Conservation (phyloP, 2,329 filamentous ascomycete genomes). For the Sarocladium kiliense region DNA sequence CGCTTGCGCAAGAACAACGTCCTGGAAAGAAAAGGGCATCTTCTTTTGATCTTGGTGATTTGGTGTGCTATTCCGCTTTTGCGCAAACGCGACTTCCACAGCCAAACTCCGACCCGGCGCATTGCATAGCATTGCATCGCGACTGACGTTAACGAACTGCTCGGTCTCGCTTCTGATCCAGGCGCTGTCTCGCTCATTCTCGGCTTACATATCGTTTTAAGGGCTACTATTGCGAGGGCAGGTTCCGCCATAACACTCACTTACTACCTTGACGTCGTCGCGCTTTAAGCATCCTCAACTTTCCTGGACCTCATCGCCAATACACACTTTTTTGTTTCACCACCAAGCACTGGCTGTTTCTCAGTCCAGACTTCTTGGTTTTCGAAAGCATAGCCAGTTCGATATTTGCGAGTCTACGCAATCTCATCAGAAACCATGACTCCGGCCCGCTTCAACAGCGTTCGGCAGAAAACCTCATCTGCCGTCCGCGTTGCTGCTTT, state of each 20-base stretch:
- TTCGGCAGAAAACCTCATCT: slow-evolving; percentile 36
- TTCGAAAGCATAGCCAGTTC: not conserved
- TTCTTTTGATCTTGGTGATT: not conserved
- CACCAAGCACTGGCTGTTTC: not conserved
- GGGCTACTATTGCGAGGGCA: not conserved
- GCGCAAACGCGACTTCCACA: not conserved
- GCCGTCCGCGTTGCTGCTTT: slow-evolving; percentile 28
- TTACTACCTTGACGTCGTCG: not conserved
- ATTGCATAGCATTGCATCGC: not conserved
- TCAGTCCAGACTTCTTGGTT: not conserved
- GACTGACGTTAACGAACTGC: not conserved
- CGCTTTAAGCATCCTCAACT: not conserved
- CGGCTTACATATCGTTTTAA: not conserved
- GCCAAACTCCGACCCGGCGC: not conserved
- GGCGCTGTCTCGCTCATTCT: not conserved
- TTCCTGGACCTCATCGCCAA: not conserved
- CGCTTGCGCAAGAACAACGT: not conserved
- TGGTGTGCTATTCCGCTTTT: not conserved
- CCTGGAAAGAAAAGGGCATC: not conserved
- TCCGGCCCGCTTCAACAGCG: slow-evolving; percentile 28
- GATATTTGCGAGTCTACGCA: not conserved
- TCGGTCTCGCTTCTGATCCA: not conserved
- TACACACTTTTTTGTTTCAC: not conserved
- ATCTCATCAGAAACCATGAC: not conserved
- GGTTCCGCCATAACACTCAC: not conserved